Evolutionary conservation across 768 basidiomycete species (phyloP), one percentile per base, ranked within the genome.

Genomic region (Hygrocybe punicea): DNA sequence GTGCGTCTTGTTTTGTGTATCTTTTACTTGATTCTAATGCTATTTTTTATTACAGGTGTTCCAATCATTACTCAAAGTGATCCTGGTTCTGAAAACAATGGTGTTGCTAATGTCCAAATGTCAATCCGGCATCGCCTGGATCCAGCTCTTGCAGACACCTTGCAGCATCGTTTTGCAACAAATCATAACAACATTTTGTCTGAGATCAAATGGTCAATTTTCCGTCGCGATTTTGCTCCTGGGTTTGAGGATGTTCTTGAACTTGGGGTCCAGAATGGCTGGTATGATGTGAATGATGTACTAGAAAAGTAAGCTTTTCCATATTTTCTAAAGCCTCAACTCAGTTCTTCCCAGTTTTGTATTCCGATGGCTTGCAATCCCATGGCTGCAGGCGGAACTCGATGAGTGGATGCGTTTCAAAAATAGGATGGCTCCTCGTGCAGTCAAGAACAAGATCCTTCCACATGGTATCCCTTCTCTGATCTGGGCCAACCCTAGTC

Each of bases 31-130:
- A n/a, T n/a, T n/a, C n/a, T n/a, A n/a, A n/a, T n/a, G n/a, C n/a
- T n/a, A n/a, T n/a, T n/a, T n/a, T n/a, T n/a, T n/a, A n/a, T n/a
- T n/a, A n/a, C n/a, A n/a, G n/a, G n/a, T n/a, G n/a, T n/a, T n/a
- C n/a, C n/a, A n/a, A n/a, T n/a, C n/a, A 53, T 76, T 0, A 78
- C 77, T 0, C 78, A 78, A 53, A 78, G 76, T 55, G 77, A 80
- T 63, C 73, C 65, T 2, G 78, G 78, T 0, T n/a, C 61, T 66
- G 0, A 80, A 58, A 81, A 80, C 55, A 71, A 69, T 61, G 71
- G 73, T 3, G 67, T 78, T 44, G 79, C 78, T 7, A 78, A 80
- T n/a, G 68, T 61, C 0, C 77, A 80, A 1, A 78, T 77, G 0
- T 33, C 61, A 5, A 62, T 78, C 0, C 67, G 71, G 2, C 79